Percentiles rank a stretch among this genome's conserved stretches.
Evolutionary conservation across 306 rosid species (phyloP).

Genomic region (Ceratonia siliqua): DNA sequence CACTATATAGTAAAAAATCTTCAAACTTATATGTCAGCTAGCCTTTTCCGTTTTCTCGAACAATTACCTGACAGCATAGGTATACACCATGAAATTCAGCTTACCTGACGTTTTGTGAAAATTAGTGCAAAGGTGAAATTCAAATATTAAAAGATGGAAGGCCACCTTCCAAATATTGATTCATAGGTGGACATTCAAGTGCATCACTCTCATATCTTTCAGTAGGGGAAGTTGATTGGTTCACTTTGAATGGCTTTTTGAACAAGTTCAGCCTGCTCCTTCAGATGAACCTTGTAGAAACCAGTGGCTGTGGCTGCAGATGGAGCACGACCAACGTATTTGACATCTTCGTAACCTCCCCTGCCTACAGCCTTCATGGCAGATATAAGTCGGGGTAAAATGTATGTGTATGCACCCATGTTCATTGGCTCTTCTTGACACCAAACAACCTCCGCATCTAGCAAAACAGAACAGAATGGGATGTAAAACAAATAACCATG

Average conservation of each 20-base stretch:
- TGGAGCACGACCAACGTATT: slow-evolving; percentile 86
- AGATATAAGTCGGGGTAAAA: slow-evolving; percentile 69
- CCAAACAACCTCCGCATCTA: slow-evolving; percentile 97
- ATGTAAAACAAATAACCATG: slow-evolving; percentile 1
- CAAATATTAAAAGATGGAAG: neutral
- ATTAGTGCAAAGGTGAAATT: neutral
- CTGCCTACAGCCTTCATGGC: slow-evolving; percentile 75
- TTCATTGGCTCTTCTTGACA: slow-evolving; percentile 98
- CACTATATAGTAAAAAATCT: neutral
- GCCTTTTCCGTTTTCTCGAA: neutral
- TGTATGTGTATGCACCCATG: slow-evolving; percentile 87
- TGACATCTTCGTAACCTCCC: slow-evolving; percentile 71
- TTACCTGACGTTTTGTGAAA: neutral
- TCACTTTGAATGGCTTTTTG: slow-evolving; percentile 76
- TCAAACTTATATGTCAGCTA: slow-evolving; percentile 24
- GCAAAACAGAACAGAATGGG: slow-evolving; percentile 28
- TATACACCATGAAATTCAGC: slow-evolving; percentile 1
- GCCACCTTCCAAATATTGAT: slow-evolving; percentile 25
- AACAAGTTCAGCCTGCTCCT: slow-evolving; percentile 79
- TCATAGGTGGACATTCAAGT: neutral
- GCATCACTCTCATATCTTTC: slow-evolving; percentile 27
- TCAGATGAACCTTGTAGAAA: slow-evolving; percentile 71
- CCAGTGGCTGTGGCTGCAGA: slow-evolving; percentile 96
- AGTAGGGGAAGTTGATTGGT: slow-evolving; percentile 52
- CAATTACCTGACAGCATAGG: neutral